Conservation (phyloP, 1,139 yeast species). For the Suhomyces yuchorum region DNA sequence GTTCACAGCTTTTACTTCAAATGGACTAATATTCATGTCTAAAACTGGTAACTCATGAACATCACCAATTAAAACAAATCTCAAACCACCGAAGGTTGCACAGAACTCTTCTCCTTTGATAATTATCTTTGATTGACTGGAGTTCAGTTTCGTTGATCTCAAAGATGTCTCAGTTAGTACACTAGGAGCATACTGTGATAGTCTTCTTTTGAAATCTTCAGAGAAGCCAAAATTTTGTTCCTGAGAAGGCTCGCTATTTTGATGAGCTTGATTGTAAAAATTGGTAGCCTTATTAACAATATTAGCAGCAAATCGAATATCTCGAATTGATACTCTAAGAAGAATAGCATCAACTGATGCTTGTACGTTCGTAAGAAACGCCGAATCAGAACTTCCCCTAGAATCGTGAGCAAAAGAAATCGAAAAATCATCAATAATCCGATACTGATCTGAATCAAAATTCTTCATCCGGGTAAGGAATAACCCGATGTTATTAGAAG, state of each 20-base stretch:
- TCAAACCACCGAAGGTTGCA: constrained; percentile 76
- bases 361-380: constrained; percentile 63
- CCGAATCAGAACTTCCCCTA: constrained; percentile 60
- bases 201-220: constrained; percentile 59
- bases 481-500: constrained; percentile 83
- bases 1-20: constrained; percentile 69
- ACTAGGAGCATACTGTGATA: constrained; percentile 70
- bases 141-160: constrained; percentile 13
- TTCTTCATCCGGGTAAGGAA: constrained; percentile 77
- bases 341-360: constrained; percentile 80
- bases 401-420: constrained; percentile 73
- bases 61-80: constrained; percentile 89
- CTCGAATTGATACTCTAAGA: constrained; percentile 81
- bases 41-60: constrained; percentile 90
- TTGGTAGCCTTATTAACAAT: constrained; percentile 74
- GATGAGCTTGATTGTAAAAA: constrained; percentile 37
- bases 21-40: constrained; percentile 78
- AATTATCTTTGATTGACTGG: constrained; percentile 26
- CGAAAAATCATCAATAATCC: constrained; percentile 89
- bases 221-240: constrained; percentile 44
- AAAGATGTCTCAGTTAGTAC: constrained; percentile 47
- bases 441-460: constrained; percentile 57
- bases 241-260: constrained; percentile 22
- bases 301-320: constrained; percentile 74
- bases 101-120: constrained; percentile 72